phyloP scores from a whole-genome alignment of 495 filamentous ascomycete species.

The Rhypophila decipiens region DNA sequence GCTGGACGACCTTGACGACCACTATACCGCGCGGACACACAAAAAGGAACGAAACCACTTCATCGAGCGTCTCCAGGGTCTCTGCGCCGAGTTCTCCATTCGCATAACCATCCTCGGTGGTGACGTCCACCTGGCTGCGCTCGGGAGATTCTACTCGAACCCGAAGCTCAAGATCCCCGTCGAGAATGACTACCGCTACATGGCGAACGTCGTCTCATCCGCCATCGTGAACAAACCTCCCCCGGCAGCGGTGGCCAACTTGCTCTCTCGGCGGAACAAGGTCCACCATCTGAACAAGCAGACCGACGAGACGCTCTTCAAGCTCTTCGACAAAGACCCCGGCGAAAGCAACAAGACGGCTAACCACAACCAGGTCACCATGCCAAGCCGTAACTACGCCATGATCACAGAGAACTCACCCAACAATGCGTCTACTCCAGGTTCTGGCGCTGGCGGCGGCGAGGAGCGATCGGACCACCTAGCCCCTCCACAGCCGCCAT shows the following conservation, averaged over 20 bases:
- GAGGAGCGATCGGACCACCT: not conserved
- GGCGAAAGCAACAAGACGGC: conserved; percentile 62
- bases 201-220: conserved; percentile 82
- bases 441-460: not conserved
- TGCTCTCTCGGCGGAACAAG: conserved; percentile 80
- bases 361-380: conserved; percentile 70
- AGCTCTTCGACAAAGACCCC: conserved; percentile 78
- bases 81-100: conserved; percentile 64
- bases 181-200: conserved; percentile 88
- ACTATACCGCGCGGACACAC: conserved; percentile 89
- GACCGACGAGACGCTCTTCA: conserved; percentile 84
- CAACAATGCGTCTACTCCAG: too few relatives aligned
- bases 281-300: conserved; percentile 81
- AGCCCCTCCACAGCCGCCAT: not conserved
- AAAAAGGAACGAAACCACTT: conserved; percentile 78
- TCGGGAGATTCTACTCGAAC: conserved; percentile 93
- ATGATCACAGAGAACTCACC: conserved; percentile 66
- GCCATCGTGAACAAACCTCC: conserved; percentile 94
- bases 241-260: conserved; percentile 76
- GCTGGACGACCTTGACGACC: conserved; percentile 89
- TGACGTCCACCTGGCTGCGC: conserved; percentile 87
- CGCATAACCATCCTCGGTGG: conserved; percentile 84
- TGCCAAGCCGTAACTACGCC: conserved; percentile 87
- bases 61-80: conserved; percentile 63
- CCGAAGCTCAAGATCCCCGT: conserved; percentile 69